Conservation (phyloP, 2,329 filamentous ascomycete genomes). For the Phialophora verrucosa region DNA sequence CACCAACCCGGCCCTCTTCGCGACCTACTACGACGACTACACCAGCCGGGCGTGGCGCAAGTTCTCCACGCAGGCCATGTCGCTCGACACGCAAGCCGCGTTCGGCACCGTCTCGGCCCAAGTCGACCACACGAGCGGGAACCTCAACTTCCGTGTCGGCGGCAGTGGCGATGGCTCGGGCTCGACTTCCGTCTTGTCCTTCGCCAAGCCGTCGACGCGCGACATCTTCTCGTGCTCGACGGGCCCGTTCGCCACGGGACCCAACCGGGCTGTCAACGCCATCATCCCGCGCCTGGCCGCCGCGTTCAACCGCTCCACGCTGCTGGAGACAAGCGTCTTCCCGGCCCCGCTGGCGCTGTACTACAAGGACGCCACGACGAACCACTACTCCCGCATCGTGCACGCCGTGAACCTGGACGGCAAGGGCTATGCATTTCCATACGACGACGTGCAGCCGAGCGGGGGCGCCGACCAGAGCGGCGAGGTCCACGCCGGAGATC, state of each 20-base stretch:
- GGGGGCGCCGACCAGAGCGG: constrained; percentile 66
- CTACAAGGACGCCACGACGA: constrained; percentile 63
- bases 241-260: constrained; percentile 60
- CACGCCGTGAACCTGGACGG: constrained; percentile 65
- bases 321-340: constrained; percentile 56
- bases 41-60: constrained; percentile 58
- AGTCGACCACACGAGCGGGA: constrained; percentile 47
- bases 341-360: constrained; percentile 62
- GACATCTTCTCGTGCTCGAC: constrained; percentile 73
- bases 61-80: constrained; percentile 55
- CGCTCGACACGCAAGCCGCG: constrained; percentile 69
- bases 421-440: constrained; percentile 72
- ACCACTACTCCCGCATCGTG: constrained; percentile 70
- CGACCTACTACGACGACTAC: constrained; percentile 59
- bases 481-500: constrained; percentile 63
- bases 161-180: too few relatives aligned
- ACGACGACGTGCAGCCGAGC: constrained; percentile 69
- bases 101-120: constrained; percentile 60
- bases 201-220: constrained; percentile 61
- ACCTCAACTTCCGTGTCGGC: constrained; percentile 50
- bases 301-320: constrained; percentile 74
- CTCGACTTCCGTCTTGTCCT: constrained; percentile 47
- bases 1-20: constrained; percentile 54
- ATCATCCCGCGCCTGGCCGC: constrained; percentile 76
- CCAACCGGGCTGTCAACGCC: constrained; percentile 59